These are phyloP conservation scores for Candida insectorum DNA, from an alignment of 805 yeast species.

Conservation along the genomic window DNA sequence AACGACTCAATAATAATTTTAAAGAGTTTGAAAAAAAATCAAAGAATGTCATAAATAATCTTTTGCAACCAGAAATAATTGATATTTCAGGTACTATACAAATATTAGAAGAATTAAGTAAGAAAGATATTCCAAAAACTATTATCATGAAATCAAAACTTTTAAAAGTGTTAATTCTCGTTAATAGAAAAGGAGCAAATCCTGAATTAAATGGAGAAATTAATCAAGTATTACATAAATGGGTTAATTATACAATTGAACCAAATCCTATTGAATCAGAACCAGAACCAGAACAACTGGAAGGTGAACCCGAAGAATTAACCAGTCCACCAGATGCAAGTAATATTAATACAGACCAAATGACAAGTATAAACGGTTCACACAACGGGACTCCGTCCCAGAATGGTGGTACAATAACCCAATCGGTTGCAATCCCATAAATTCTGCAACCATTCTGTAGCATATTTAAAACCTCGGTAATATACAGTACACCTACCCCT, in stretches of 20 bases:
- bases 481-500: no score
- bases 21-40: slow-evolving; percentile 7
- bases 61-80: background rate
- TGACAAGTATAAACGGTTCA: no score
- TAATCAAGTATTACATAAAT: slow-evolving; percentile 17
- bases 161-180: slow-evolving; percentile 27
- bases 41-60: background rate
- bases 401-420: no score
- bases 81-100: background rate
- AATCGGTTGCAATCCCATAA: no score
- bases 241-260: slow-evolving; percentile 16
- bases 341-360: no score
- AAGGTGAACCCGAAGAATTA: no score
- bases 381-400: no score
- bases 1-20: slow-evolving; percentile 16
- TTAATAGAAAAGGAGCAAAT: slow-evolving; percentile 19
- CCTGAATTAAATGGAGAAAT: slow-evolving; percentile 5
- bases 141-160: slow-evolving; percentile 28
- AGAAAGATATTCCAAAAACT: slow-evolving; percentile 24
- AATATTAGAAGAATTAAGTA: slow-evolving; percentile 15
- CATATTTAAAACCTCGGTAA: no score
- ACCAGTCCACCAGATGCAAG: no score
- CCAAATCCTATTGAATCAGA: slow-evolving; percentile 14
- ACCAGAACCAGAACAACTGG: slow-evolving; percentile 3
- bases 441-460: no score